A percentile compares a stretch with the other conserved stretches of the same genome.
These are phyloP conservation scores for Cercis canadensis DNA, from an alignment of 306 rosid genomes.

Conservation along the genomic window DNA sequence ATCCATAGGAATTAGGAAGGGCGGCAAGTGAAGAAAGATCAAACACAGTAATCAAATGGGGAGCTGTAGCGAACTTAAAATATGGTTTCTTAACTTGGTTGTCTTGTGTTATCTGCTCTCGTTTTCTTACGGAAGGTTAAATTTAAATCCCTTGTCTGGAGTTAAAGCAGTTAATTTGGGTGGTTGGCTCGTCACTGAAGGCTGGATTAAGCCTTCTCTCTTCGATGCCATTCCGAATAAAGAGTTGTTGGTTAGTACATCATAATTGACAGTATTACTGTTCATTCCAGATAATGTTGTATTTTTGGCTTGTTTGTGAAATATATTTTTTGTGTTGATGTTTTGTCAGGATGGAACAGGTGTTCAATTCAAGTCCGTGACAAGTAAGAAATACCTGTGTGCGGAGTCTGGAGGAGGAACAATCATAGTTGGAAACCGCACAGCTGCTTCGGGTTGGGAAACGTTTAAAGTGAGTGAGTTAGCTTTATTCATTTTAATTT, in stretches of 20 bases:
- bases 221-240: conserved; percentile 80
- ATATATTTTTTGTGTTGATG: not conserved
- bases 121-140: conserved; percentile 32
- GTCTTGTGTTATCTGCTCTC: conserved; percentile 23
- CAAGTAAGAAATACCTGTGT: conserved; percentile 56
- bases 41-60: conserved; percentile 22
- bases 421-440: conserved; percentile 71
- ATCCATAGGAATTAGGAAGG: conserved; percentile 12
- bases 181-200: conserved; percentile 87
- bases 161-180: conserved; percentile 75
- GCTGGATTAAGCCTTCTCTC: conserved; percentile 89
- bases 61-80: conserved; percentile 20
- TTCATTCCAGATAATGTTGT: not conserved
- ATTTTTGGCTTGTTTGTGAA: not conserved
- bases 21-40: not conserved
- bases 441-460: conserved; percentile 75
- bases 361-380: conserved; percentile 70
- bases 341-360: conserved; percentile 66
- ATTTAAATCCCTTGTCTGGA: not conserved
- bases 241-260: conserved; percentile 61
- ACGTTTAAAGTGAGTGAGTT: conserved; percentile 51
- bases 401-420: conserved; percentile 81
- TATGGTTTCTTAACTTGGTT: conserved; percentile 34
- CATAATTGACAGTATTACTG: not conserved
- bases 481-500: not conserved